Percentiles rank a stretch among this genome's conserved stretches.
These are phyloP conservation scores for Septoria linicola DNA, from an alignment of 2,329 filamentous ascomycete species.

Conservation along the genomic window DNA sequence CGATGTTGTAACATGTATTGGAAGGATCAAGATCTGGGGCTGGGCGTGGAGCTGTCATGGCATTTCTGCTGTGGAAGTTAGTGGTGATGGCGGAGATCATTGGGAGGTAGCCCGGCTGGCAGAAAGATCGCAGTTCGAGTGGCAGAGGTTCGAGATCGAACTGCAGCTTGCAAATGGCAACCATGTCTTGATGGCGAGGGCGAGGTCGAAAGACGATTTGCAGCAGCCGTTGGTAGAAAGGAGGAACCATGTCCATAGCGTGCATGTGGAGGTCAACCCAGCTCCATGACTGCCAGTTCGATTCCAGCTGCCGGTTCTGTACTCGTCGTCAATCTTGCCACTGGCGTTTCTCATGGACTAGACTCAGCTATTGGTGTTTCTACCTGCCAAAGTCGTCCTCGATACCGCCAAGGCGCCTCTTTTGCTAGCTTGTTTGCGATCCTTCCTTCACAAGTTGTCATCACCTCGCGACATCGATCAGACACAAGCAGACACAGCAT, in stretches of 20 bases:
- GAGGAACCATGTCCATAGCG: constrained; percentile 31
- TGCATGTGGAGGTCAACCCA: constrained; percentile 11
- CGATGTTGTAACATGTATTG: background rate
- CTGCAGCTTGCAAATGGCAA: constrained; percentile 11
- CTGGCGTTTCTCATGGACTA: no score
- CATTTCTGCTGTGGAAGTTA: constrained; percentile 28
- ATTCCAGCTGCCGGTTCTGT: no score
- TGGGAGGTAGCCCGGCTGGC: constrained; percentile 19
- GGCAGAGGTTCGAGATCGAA: constrained; percentile 21
- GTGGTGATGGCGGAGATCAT: constrained; percentile 15
- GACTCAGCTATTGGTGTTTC: no score
- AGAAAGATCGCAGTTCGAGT: constrained; percentile 19
- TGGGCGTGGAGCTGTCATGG: constrained; percentile 35
- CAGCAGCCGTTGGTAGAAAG: constrained; percentile 28
- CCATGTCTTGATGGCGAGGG: constrained; percentile 17
- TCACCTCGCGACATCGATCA: no score
- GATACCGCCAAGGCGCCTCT: background rate
- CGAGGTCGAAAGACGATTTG: constrained; percentile 19
- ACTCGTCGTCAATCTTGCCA: no score
- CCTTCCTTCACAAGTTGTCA: no score
- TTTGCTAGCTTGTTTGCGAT: no score
- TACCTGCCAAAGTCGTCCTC: no score
- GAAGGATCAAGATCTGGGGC: constrained; percentile 22
- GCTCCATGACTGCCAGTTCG: no score
- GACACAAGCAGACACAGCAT: no score